Evolutionary conservation across 148 eudicot species (phyloP), one percentile per base, ranked within the genome.

Genomic region (Dianthus caryophyllus): DNA sequence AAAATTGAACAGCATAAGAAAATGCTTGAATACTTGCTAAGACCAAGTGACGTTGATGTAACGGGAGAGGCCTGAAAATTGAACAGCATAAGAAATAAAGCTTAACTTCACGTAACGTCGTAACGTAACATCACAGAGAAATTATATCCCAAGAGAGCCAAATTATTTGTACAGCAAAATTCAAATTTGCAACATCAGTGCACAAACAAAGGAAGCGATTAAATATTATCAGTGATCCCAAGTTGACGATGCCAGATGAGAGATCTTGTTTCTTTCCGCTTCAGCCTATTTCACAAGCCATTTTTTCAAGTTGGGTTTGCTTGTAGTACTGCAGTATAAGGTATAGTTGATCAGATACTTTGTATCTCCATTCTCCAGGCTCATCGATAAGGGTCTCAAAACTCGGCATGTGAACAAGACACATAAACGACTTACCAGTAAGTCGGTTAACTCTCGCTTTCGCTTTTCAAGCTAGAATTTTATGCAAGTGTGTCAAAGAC

Each of bases 251-350:
- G 83, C 80, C 44, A 96, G 93, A 26, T 96, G 93, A 77, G 98
- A 80, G 82, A 75, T 75, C 74, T 87, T 83, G 77, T 71, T 87
- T 70, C 89, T 84, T 82, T 95, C 99, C 48, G 85, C 96, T 85
- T 95, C 99, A 65, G 91, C 87, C 99, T 95, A 81, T 67, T 78
- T 30, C 53, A 25, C 46, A 11, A 22, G 97, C 84, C 99, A 95
- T 95, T 27, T 86, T 81, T 87, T 95, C 99, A 61, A 95, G 75
- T 69, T 95, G 99, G 63, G 97, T 95, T 88, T 95, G 99, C 84
- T 95, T 95, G 85, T 90, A 90, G 74, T 95, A 95, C 99, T 95
- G 72, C 25, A 54, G 72, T 47, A 31, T 41, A 71, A 67, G 50
- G 65, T 22, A n/a, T n/a, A 52, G 62, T 43, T 49, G 39, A 49